Conservation (phyloP, 176 grass and related monocot genomes). For the sorghum (Sorghum bicolor) region DNA sequence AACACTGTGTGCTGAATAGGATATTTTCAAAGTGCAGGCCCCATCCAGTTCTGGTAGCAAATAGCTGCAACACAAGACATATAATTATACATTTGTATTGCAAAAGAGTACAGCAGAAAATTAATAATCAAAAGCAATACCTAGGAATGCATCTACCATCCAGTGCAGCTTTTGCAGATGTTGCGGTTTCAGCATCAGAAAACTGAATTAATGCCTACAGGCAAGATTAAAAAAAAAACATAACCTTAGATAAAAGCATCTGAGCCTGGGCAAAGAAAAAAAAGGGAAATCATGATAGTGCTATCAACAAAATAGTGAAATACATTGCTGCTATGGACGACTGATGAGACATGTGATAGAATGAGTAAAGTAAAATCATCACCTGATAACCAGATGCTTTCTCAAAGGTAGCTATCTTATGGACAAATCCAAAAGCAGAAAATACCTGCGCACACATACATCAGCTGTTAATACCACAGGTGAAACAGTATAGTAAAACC, state of each 20-base stretch:
- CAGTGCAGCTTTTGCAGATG: slow-evolving; percentile 76
- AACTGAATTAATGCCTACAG: slow-evolving; percentile 91
- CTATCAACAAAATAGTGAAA: neutral
- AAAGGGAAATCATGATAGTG: neutral
- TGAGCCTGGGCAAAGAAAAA: neutral
- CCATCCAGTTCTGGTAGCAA: slow-evolving; percentile 78
- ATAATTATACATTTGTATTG: neutral
- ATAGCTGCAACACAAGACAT: slow-evolving; percentile 61
- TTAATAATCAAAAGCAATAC: slow-evolving; percentile 35
- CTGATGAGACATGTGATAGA: neutral
- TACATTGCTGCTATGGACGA: neutral
- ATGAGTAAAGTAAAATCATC: slow-evolving; percentile 12
- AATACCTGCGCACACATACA: slow-evolving; percentile 66
- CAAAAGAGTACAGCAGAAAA: slow-evolving; percentile 24
- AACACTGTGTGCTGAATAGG: slow-evolving; percentile 94
- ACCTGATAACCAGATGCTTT: slow-evolving; percentile 98
- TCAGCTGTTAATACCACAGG: slow-evolving; percentile 10
- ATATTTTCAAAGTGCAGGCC: slow-evolving; percentile 75
- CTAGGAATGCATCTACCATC: slow-evolving; percentile 97
- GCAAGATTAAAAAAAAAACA: slow-evolving; percentile 22
- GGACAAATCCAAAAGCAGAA: slow-evolving; percentile 97
- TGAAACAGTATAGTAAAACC: slow-evolving; percentile 19
- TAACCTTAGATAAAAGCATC: slow-evolving; percentile 20
- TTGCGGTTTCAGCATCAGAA: slow-evolving; percentile 75
- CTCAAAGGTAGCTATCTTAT: slow-evolving; percentile 97